These are phyloP conservation scores for Cercospora zeae-maydis DNA, from an alignment of 2,329 filamentous ascomycete genomes.

Conservation along the genomic window DNA sequence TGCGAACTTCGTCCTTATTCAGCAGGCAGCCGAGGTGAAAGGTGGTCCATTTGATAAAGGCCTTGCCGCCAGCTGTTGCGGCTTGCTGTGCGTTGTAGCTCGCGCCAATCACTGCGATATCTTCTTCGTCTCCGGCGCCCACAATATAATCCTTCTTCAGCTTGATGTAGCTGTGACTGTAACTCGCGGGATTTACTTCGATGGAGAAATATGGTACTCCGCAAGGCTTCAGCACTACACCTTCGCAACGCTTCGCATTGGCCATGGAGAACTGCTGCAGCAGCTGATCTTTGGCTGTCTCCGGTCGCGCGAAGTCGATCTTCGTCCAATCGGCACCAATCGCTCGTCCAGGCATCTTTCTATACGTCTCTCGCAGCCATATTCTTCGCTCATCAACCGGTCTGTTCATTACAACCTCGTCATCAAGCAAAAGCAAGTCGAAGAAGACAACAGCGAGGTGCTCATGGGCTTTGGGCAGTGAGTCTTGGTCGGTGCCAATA, in stretches of 20 bases:
- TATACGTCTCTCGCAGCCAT: conserved; percentile 56
- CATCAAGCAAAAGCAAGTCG: conserved; percentile 57
- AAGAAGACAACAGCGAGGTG: conserved; percentile 61
- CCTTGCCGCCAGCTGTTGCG: conserved; percentile 50
- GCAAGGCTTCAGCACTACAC: conserved; percentile 72
- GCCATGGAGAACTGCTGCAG: conserved; percentile 63
- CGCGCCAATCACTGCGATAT: conserved; percentile 76
- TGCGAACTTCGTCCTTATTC: conserved; percentile 60
- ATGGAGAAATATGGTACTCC: conserved; percentile 69
- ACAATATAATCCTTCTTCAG: conserved; percentile 82
- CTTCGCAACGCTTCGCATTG: conserved; percentile 67
- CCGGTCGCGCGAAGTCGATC: conserved; percentile 59
- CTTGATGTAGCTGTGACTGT: conserved; percentile 59
- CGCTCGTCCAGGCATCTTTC: conserved; percentile 57
- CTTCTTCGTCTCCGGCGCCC: conserved; percentile 67
- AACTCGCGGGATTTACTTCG: conserved; percentile 19
- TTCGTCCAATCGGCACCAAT: conserved; percentile 64
- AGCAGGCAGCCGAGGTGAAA: conserved; percentile 75
- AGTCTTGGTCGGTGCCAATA: conserved; percentile 66
- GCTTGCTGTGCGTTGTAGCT: conserved; percentile 65
- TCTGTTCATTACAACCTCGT: conserved; percentile 50
- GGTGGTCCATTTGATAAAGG: conserved; percentile 63
- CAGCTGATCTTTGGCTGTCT: conserved; percentile 51
- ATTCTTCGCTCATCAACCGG: conserved; percentile 59
- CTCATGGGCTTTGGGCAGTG: conserved; percentile 54